A percentile compares a stretch with the other conserved stretches of the same genome.
Conservation (phyloP, 345 rosid genomes). For the thale cress (Arabidopsis thaliana) region TAIR10.1 NC_003074.8:9003501-9004000, state of each 20-base stretch:
- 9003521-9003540: conserved; percentile 49
- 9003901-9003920: conserved; percentile 72
- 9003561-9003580: conserved; percentile 47
- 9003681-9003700: conserved; percentile 23
- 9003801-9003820: conserved; percentile 89
- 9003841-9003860: conserved; percentile 84
- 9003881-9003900: conserved; percentile 64
- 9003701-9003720: conserved; percentile 28
- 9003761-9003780: conserved; percentile 82
- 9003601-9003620: conserved; percentile 20
- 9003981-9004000: conserved; percentile 88
- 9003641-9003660: conserved; percentile 60
- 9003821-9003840: conserved; percentile 99
- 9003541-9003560: conserved; percentile 51
- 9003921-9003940: conserved; percentile 75
- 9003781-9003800: conserved; percentile 75
- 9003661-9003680: conserved; percentile 50
- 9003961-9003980: conserved; percentile 93
- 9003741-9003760: conserved; percentile 73
- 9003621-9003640: conserved; percentile 37
- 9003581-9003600: conserved; percentile 33
- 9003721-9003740: conserved; percentile 62
- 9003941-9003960: conserved; percentile 78
- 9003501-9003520: conserved; percentile 53
- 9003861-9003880: conserved; percentile 68